phyloP scores from a whole-genome alignment of 208 protist species.

The Leishmania arabica region DNA sequence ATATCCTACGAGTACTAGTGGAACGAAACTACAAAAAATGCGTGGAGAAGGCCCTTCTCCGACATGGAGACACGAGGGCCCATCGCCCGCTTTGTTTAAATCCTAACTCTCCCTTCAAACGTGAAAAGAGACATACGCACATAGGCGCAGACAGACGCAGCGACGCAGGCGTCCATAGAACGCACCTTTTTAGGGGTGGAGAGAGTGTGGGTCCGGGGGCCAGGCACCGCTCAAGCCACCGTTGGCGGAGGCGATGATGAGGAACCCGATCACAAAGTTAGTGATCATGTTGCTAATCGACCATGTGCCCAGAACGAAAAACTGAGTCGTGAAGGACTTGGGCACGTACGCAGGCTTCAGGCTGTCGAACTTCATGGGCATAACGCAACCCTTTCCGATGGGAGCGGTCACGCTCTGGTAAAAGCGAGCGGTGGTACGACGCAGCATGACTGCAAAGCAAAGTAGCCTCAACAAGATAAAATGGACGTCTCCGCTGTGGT shows the following conservation, averaged over 20 bases:
- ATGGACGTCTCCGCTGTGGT: background rate
- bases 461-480: constrained; percentile 9
- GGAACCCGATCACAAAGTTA: constrained; percentile 72
- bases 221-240: constrained; percentile 79
- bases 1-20: constrained; percentile 10
- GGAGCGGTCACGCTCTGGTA: constrained; percentile 65
- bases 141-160: background rate
- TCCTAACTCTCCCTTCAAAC: constrained; percentile 1
- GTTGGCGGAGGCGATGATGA: constrained; percentile 81
- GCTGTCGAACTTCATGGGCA: constrained; percentile 81
- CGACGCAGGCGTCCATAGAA: background rate
- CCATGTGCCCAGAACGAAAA: constrained; percentile 81
- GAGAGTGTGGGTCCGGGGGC: constrained; percentile 83
- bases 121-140: background rate
- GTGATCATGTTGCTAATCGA: constrained; percentile 79
- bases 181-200: constrained; percentile 54
- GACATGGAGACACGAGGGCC: background rate
- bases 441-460: constrained; percentile 49
- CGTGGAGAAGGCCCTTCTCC: background rate
- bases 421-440: constrained; percentile 48
- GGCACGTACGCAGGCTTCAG: constrained; percentile 82
- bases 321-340: constrained; percentile 78
- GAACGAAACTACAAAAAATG: background rate
- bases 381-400: constrained; percentile 80
- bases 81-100: background rate